A percentile compares a stretch with the other conserved stretches of the same genome.
Evolutionary conservation across 495 filamentous ascomycete species (phyloP).

Genomic region (Neurospora sp.): DNA sequence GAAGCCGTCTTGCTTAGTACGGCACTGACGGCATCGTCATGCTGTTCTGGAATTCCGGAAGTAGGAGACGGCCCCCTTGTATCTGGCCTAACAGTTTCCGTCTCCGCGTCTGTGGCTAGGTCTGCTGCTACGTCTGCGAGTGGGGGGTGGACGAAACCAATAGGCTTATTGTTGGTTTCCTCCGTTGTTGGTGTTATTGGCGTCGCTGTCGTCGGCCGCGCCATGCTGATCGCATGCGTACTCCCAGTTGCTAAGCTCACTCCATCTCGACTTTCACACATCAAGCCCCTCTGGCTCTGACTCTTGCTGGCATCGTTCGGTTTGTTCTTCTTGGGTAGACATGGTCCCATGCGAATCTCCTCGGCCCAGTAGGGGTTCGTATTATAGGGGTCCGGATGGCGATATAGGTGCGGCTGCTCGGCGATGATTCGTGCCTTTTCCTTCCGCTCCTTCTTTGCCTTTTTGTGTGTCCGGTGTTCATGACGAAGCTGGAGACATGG

Average conservation of each 20-base stretch:
- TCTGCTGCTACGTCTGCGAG: background rate
- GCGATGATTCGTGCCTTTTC: conserved; percentile 49
- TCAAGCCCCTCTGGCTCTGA: conserved; percentile 38
- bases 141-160: background rate
- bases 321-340: conserved; percentile 52
- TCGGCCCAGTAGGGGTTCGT: conserved; percentile 82
- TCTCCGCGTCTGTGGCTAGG: background rate
- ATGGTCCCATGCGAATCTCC: conserved; percentile 72
- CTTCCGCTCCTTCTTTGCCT: conserved; percentile 49
- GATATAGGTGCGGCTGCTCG: conserved; percentile 62
- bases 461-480: conserved; percentile 53
- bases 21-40: conserved; percentile 16
- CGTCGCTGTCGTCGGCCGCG: conserved; percentile 12
- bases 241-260: conserved; percentile 22
- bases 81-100: background rate
- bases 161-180: background rate
- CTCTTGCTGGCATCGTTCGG: conserved; percentile 36
- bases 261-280: conserved; percentile 29
- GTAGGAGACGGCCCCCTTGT: conserved; percentile 8
- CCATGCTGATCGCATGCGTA: conserved; percentile 13
- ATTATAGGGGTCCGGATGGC: conserved; percentile 69
- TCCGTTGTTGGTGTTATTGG: background rate
- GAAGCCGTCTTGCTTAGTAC: conserved; percentile 22
- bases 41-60: conserved; percentile 7
- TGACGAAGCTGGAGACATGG: conserved; percentile 60